Evolutionary conservation across 306 rosid genomes (phyloP), one percentile per base, ranked within the genome.

Genomic region (Acacia crassicarpa): DNA sequence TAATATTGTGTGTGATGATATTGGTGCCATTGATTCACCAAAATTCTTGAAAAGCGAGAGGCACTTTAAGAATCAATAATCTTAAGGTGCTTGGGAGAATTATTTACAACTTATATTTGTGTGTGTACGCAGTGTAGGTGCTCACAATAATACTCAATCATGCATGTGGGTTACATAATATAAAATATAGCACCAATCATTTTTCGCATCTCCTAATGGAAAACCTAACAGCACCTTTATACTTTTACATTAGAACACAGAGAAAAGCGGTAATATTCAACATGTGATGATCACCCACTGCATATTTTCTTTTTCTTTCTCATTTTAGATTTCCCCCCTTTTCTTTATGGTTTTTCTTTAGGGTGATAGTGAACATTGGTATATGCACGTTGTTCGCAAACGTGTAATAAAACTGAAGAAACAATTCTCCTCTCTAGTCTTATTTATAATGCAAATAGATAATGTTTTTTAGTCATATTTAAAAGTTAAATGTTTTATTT

Each of bases 181-280:
- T 4, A 56, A 44, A 43, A 6, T 70, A 13, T 10, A 54, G 8
- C 35, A 70, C 19, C 75, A 70, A 70, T 71, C 56, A 22, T 56
- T 23, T 71, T 43, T 2, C 38, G 2, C n/a, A 44, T 71, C 58
- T 44, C 33, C 22, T 14, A 38, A 14, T 71, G 58, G 75, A 44
- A 71, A 71, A 71, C 75, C 75, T 71, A 71, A 71, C 75, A 44
- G 7, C 20, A 69, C 74, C 74, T 69, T 69, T 43, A 71, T 71
- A 49, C 19, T 44, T 13, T 6, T 25, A 25, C 38, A 71, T 71
- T 44, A 22, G 19, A 25, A 45, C 14, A 44, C 40, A 71, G 2
- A 6, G 40, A 44, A 71, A 71, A 23, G 38, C 20, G 19, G 27
- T 23, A 71, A 13, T 71, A 45, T 43, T 43, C 58, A 44, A 32